Evolutionary conservation across 495 filamentous ascomycete genomes (phyloP).

Genomic region (Daldinia childiae): DNA sequence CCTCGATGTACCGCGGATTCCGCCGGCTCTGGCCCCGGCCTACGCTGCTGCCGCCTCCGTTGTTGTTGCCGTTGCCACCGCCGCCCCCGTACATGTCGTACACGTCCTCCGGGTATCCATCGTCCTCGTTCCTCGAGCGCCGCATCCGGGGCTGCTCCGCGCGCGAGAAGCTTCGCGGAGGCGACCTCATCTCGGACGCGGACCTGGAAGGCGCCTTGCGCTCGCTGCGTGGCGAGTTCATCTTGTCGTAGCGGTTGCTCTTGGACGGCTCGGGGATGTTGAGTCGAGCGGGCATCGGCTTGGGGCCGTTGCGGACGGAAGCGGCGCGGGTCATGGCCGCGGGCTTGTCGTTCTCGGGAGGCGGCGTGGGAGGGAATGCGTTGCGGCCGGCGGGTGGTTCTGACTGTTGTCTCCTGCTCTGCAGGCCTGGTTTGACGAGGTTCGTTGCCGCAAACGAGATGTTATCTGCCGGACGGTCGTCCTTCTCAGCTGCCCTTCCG

Average conservation of each 20-base stretch:
- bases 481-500: constrained; percentile 54
- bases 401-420: constrained; percentile 83
- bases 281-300: constrained; percentile 62
- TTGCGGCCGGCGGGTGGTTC: constrained; percentile 81
- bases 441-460: constrained; percentile 92
- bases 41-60: constrained; percentile 38
- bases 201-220: constrained; percentile 51
- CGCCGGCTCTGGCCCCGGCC: constrained; percentile 51
- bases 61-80: constrained; percentile 40
- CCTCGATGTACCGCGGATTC: constrained; percentile 71
- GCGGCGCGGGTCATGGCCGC: constrained; percentile 58
- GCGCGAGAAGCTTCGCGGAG: constrained; percentile 61
- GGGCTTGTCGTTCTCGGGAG: constrained; percentile 80
- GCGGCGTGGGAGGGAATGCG: constrained; percentile 94
- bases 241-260: constrained; percentile 60
- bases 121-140: constrained; percentile 61
- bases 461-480: constrained; percentile 80
- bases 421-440: constrained; percentile 84
- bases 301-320: constrained; percentile 64
- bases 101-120: constrained; percentile 71
- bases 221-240: constrained; percentile 54
- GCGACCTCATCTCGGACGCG: constrained; percentile 52
- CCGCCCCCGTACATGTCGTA: constrained; percentile 73
- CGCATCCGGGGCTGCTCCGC: constrained; percentile 46
- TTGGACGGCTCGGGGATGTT: constrained; percentile 62